A percentile compares a stretch with the other conserved stretches of the same genome.
These are phyloP conservation scores for Candida berthetii DNA, from an alignment of 805 yeast species.

Conservation along the genomic window DNA sequence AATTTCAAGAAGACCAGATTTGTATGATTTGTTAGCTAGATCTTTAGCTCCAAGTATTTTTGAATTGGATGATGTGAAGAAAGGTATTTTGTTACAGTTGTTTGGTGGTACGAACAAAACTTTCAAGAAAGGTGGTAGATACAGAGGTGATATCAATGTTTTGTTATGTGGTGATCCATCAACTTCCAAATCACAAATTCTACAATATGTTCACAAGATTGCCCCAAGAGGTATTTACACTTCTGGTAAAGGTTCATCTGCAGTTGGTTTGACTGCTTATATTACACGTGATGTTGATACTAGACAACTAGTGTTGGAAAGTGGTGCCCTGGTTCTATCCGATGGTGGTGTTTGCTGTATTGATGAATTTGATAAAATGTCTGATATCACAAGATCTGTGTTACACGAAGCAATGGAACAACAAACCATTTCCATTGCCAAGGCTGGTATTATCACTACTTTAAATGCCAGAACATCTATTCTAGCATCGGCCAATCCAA, in stretches of 20 bases:
- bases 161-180: constrained; percentile 97
- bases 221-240: constrained; percentile 98
- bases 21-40: constrained; percentile 81
- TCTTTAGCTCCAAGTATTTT: constrained; percentile 96
- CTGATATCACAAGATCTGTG: constrained; percentile 89
- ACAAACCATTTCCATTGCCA: constrained; percentile 96
- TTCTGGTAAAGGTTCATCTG: constrained; percentile 98
- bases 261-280: constrained; percentile 97
- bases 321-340: constrained; percentile 93
- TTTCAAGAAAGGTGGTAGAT: constrained; percentile 85
- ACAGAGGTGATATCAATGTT: constrained; percentile 93
- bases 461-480: constrained; percentile 94
- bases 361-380: constrained; percentile 98
- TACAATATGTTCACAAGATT: constrained; percentile 93
- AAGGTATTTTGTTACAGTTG: constrained; percentile 86
- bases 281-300: constrained; percentile 93
- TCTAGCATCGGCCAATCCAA: constrained; percentile 95
- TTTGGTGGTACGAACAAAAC: constrained; percentile 95
- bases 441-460: constrained; percentile 97
- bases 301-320: constrained; percentile 85
- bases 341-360: constrained; percentile 99
- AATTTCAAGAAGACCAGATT: constrained; percentile 62
- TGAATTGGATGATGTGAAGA: constrained; percentile 95
- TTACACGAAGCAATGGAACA: constrained; percentile 99
- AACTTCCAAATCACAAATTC: constrained; percentile 89